These are phyloP conservation scores for Geoglossum glabrum DNA, from an alignment of 495 filamentous ascomycete species.

Conservation along the genomic window DNA sequence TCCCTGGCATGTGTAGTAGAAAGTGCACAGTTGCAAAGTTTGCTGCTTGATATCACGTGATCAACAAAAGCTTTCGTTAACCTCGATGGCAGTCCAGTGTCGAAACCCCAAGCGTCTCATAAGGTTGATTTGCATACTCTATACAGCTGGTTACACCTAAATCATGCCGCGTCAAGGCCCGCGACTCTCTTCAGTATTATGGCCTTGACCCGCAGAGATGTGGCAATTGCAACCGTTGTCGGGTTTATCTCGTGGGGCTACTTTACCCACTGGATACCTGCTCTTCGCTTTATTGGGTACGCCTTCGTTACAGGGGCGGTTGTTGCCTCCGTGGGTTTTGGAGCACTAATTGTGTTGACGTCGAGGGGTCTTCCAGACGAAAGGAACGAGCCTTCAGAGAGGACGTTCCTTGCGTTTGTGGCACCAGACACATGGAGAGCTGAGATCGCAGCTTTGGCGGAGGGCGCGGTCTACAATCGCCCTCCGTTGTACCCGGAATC, in stretches of 20 bases:
- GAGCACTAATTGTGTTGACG: constrained; percentile 37
- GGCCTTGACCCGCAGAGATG: constrained; percentile 59
- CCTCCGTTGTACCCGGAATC: constrained; percentile 57
- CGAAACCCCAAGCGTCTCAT: no score
- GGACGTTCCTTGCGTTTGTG: constrained; percentile 33
- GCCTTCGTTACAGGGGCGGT: constrained; percentile 50
- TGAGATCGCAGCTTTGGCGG: constrained; percentile 37
- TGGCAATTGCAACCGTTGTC: constrained; percentile 45
- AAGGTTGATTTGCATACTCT: no score
- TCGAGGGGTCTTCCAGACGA: constrained; percentile 31
- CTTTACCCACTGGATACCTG: constrained; percentile 56
- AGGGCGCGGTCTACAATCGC: constrained; percentile 25
- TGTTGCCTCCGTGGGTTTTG: constrained; percentile 28
- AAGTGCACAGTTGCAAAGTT: not conserved
- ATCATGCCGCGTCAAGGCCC: constrained; percentile 1
- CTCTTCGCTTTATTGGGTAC: constrained; percentile 60
- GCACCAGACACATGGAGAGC: constrained; percentile 40
- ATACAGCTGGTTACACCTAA: no score
- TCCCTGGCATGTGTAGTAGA: not conserved
- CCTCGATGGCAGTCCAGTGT: no score
- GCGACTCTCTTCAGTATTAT: constrained; percentile 28
- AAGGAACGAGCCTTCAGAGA: not conserved
- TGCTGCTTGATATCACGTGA: not conserved
- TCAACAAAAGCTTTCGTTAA: not conserved
- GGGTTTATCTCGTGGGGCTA: constrained; percentile 75